Conservation (phyloP, 306 rosid species). For the Prunus mongolica region DNA sequence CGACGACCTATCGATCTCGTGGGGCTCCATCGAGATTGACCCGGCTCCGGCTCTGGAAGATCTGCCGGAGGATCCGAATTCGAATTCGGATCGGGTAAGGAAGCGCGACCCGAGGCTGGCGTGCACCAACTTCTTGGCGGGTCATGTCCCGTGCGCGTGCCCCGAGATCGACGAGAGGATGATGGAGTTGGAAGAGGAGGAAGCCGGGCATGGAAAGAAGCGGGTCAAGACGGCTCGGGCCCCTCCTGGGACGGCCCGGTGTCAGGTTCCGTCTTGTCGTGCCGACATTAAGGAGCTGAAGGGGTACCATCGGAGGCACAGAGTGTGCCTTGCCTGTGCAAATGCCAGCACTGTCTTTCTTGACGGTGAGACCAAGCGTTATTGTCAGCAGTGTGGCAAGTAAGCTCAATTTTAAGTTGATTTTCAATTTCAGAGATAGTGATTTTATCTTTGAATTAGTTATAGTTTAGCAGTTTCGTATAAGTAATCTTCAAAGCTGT, state of each 20-base stretch:
- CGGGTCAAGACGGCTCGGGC: slow-evolving; percentile 49
- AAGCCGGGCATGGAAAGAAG: slow-evolving; percentile 59
- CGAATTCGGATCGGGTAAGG: slow-evolving; percentile 36
- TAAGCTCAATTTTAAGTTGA: slow-evolving; percentile 28
- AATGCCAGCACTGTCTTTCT: slow-evolving; percentile 57
- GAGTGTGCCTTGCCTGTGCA: slow-evolving; percentile 88
- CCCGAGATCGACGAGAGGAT: slow-evolving; percentile 73
- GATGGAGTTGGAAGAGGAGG: slow-evolving; percentile 55
- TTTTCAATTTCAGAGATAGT: not conserved
- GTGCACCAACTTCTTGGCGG: slow-evolving; percentile 85
- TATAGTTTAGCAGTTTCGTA: not conserved
- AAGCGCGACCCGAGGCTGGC: slow-evolving; percentile 87
- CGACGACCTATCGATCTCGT: slow-evolving; percentile 25
- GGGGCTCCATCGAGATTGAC: slow-evolving; percentile 7
- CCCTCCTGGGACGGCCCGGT: slow-evolving; percentile 37
- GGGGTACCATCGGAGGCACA: slow-evolving; percentile 82
- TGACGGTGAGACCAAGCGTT: slow-evolving; percentile 65
- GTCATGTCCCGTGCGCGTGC: slow-evolving; percentile 88
- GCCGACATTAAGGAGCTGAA: slow-evolving; percentile 78
- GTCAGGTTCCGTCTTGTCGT: slow-evolving; percentile 90
- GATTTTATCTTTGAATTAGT: not conserved
- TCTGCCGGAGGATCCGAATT: slow-evolving; percentile 1
- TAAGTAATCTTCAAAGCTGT: not conserved
- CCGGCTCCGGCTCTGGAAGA: slow-evolving; percentile 2
- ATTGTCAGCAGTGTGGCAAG: slow-evolving; percentile 99